Percentiles rank a stretch among this genome's conserved stretches.
These are phyloP conservation scores for Pulveroboletus sp. DNA, from an alignment of 768 basidiomycete species.

Conservation along the genomic window DNA sequence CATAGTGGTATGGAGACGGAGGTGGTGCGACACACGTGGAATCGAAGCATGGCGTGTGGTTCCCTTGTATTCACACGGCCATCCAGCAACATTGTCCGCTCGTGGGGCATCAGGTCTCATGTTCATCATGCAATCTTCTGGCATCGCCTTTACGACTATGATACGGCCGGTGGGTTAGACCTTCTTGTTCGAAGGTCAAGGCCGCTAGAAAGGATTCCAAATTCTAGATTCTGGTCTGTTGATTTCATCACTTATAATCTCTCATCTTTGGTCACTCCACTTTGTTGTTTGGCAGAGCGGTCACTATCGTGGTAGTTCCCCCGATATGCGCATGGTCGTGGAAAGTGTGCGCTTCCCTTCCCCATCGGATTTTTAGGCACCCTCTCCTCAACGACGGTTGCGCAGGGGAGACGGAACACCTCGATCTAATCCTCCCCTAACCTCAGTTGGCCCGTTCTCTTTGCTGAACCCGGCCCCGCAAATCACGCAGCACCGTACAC, in stretches of 20 bases:
- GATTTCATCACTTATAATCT: too few relatives aligned
- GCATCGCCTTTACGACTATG: not conserved
- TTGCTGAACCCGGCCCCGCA: not conserved
- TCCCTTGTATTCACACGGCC: slow-evolving; percentile 2
- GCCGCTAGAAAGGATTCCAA: not conserved
- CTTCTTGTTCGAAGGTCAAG: not conserved
- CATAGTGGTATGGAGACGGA: not conserved
- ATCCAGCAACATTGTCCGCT: not conserved
- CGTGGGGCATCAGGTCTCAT: not conserved
- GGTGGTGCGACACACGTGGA: not conserved
- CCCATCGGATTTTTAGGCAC: not conserved
- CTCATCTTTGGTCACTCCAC: too few relatives aligned
- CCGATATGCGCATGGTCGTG: not conserved
- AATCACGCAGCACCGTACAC: not conserved
- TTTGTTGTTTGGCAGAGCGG: not conserved
- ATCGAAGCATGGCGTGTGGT: not conserved
- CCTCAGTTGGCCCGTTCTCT: not conserved
- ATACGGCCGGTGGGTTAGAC: not conserved
- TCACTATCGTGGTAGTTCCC: not conserved
- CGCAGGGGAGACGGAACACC: not conserved
- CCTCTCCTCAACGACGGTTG: not conserved
- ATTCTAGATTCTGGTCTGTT: not conserved
- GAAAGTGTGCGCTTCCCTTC: not conserved
- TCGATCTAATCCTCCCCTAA: not conserved
- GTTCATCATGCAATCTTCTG: not conserved